phyloP scores from a whole-genome alignment of 768 basidiomycete species.

The Trametes punicea region DNA sequence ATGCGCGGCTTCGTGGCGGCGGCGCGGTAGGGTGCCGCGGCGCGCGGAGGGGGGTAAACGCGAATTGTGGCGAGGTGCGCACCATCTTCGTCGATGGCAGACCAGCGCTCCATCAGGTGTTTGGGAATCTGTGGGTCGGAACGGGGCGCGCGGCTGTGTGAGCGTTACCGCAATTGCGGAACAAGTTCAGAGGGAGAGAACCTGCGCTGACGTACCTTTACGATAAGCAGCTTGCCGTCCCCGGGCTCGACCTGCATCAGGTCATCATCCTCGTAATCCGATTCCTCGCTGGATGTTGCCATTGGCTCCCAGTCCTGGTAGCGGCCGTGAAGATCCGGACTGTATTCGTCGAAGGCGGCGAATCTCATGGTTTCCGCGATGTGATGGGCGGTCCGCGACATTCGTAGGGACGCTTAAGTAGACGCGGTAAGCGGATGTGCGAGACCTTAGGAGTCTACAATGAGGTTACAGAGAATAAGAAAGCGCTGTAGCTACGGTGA shows the following conservation, averaged over 20 bases:
- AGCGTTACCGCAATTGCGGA: background rate
- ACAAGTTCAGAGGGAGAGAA: too few relatives aligned
- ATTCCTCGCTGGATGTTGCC: background rate
- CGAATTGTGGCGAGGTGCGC: conserved; percentile 78
- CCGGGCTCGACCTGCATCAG: background rate
- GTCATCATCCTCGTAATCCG: background rate
- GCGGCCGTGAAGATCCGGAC: background rate
- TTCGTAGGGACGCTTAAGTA: background rate
- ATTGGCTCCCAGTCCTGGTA: background rate
- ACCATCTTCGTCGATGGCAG: conserved; percentile 62
- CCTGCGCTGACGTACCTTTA: background rate
- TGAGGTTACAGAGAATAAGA: background rate
- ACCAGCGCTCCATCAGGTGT: conserved; percentile 80
- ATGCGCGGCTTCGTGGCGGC: conserved; percentile 50
- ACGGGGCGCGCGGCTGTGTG: background rate
- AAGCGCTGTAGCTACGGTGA: background rate
- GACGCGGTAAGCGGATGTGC: background rate
- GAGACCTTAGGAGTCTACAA: background rate
- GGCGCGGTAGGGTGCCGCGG: conserved; percentile 19
- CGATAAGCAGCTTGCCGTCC: background rate
- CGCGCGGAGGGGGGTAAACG: conserved; percentile 52
- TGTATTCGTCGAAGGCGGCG: background rate
- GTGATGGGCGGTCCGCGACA: background rate
- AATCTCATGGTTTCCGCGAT: background rate
- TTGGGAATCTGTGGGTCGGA: conserved; percentile 60